Base-by-base conservation (phyloP, 208 protist genomes). In the Jaenimonas drosophilae region DNA sequence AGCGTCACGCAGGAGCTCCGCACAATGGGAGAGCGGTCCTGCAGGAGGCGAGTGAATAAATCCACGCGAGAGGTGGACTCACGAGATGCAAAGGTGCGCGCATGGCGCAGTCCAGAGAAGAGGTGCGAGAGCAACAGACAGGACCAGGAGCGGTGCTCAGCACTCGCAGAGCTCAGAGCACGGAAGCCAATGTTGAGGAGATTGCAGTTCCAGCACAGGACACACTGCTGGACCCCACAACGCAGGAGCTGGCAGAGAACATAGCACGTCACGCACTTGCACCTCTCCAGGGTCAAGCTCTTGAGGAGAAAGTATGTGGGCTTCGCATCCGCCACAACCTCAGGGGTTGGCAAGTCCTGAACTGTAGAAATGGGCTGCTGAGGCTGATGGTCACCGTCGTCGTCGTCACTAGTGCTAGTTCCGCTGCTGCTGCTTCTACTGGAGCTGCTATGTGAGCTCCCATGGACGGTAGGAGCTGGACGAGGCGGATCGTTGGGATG, bases 231-330 rank as follows among this genome's bases (percentile, higher is more conserved):
- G 63, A 80, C 70, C 4, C 74, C 84, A 24, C 74, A 60, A 49
- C 64, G 58, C 52, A 78, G 60, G 36, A 85, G 69, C 47, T 90
- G 75, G 57, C 75, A 88, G 16, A 99, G 74, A 0, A 98, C 78
- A 64, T 97, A 98, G 50, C 88, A 96, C 4, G 88, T 58, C 75
- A 97, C 95, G 26, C 76, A 70, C 64, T 90, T 93, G 49, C 77
- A 88, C 3, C 91, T 53, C 36, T 58, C 49, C 50, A 94, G 49
- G 55, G 70, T 42, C 40, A 83, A 40, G 46, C 80, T 63, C 66
- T 71, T 56, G 52, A 87, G 67, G 14, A 90, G 39, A 31, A 77
- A 90, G 54, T 81, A 84, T 14, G 91, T 55, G 21, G 14, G 6
- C 26, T 48, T 48, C 12, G 21, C n/a, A 33, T 14, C 6, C 6